phyloP scores from a whole-genome alignment of 768 basidiomycete genomes.

The Lyophyllum shimeji region DNA sequence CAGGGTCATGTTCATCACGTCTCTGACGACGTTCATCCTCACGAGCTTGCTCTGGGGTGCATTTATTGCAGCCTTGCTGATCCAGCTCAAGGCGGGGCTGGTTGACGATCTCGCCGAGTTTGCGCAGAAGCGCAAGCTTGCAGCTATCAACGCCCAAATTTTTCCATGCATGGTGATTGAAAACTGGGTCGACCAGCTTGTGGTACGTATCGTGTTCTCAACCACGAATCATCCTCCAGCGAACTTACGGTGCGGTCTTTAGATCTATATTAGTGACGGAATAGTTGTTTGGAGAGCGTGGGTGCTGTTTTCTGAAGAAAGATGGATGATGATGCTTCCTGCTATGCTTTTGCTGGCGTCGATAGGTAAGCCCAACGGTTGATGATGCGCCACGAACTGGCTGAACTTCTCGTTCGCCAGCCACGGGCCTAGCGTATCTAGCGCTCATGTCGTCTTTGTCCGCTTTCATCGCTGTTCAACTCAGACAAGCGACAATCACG shows the following conservation, averaged over 20 bases:
- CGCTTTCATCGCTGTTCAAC: neutral
- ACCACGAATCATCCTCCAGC: too few relatives aligned
- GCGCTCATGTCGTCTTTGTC: neutral
- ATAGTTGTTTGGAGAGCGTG: neutral
- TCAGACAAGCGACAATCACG: neutral
- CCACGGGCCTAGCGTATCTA: neutral
- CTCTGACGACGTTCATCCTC: neutral
- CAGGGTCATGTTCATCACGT: neutral
- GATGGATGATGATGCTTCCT: neutral
- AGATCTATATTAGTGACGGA: neutral
- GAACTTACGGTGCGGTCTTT: too few relatives aligned
- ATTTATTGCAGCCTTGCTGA: neutral
- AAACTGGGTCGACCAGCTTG: neutral
- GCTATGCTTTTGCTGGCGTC: neutral
- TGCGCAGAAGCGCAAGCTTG: neutral
- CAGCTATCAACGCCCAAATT: neutral
- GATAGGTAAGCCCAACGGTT: neutral
- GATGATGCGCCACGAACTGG: neutral
- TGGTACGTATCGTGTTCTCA: neutral
- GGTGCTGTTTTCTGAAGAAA: neutral
- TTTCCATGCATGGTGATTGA: neutral
- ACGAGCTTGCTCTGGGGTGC: neutral
- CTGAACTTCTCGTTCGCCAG: neutral
- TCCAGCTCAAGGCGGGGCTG: neutral
- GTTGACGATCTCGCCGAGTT: neutral